phyloP scores from a whole-genome alignment of 495 filamentous ascomycete genomes.

The Cudoniella acicularis region DNA sequence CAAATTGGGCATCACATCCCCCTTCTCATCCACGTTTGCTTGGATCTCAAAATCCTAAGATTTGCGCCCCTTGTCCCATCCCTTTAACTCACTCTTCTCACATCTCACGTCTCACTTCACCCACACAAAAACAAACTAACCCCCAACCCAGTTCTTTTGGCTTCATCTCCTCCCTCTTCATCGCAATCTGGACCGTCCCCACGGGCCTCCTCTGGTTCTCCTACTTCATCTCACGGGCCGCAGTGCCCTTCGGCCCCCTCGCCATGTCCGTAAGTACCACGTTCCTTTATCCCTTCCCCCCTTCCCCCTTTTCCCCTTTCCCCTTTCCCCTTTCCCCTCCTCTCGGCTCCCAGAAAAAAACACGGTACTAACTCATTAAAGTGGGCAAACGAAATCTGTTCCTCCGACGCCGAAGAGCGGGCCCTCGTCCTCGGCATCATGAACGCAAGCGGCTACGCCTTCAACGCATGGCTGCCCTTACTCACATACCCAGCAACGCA shows the following conservation, averaged over 20 bases:
- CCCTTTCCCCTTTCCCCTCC: no score
- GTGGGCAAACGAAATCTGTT: conserved; percentile 55
- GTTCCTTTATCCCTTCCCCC: no score
- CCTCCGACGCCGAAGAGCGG: conserved; percentile 50
- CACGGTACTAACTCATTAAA: no score
- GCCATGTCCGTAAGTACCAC: no score
- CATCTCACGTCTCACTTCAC: background rate
- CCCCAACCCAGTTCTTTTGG: conserved; percentile 33
- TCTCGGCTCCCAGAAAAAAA: no score
- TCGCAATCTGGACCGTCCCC: conserved; percentile 50
- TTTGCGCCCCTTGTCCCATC: background rate
- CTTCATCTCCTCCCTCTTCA: conserved; percentile 34
- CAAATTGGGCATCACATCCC: no score
- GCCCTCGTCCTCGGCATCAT: conserved; percentile 49
- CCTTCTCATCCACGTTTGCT: background rate
- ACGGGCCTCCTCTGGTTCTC: conserved; percentile 47
- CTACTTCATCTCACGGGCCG: conserved; percentile 31
- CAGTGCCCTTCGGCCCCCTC: conserved; percentile 29
- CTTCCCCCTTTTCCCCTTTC: no score
- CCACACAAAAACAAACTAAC: background rate
- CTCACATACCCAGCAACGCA: conserved; percentile 39
- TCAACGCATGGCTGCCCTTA: conserved; percentile 40
- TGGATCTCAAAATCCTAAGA: background rate
- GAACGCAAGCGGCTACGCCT: conserved; percentile 49
- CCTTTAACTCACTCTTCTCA: background rate